Evolutionary conservation across 208 protist genomes (phyloP).

Genomic region (Trypanosoma platydactyli): DNA sequence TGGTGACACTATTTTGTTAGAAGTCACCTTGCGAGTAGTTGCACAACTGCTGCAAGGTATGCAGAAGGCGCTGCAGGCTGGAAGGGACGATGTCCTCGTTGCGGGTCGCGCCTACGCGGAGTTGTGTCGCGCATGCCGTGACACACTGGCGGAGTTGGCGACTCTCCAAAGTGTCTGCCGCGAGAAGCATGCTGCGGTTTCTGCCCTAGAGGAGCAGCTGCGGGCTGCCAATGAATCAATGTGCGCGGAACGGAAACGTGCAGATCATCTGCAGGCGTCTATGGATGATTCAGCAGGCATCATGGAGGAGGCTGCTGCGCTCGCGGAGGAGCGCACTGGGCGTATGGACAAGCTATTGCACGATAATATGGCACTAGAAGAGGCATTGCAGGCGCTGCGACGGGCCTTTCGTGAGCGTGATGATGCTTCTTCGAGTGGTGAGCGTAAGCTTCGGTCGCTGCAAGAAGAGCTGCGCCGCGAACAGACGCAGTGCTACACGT

Average conservation of each 20-base stretch:
- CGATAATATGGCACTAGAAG: constrained; percentile 12
- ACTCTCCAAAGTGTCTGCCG: background rate
- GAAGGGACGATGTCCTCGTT: constrained; percentile 14
- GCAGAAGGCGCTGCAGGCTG: background rate
- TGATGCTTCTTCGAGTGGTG: background rate
- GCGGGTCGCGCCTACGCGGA: constrained; percentile 22
- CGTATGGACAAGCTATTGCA: constrained; percentile 22
- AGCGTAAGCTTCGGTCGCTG: constrained; percentile 1
- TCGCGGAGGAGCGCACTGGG: constrained; percentile 11
- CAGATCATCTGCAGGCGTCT: constrained; percentile 6
- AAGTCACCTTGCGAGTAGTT: background rate
- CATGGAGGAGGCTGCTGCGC: constrained; percentile 22
- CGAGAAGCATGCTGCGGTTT: background rate
- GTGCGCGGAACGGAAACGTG: background rate
- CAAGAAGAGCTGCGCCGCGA: constrained; percentile 9
- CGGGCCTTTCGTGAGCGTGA: constrained; percentile 7
- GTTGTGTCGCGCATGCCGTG: constrained; percentile 5
- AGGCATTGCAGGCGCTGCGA: constrained; percentile 5
- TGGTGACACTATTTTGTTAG: background rate
- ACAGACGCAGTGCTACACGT: background rate
- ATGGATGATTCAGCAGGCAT: constrained; percentile 10
- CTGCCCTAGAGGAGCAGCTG: background rate
- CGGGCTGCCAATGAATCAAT: background rate
- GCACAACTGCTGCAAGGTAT: constrained; percentile 14
- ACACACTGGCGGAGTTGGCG: background rate